These are phyloP conservation scores for Sanguinoderma infundibulare DNA, from an alignment of 1,284 basidiomycete species.

Conservation along the genomic window DNA sequence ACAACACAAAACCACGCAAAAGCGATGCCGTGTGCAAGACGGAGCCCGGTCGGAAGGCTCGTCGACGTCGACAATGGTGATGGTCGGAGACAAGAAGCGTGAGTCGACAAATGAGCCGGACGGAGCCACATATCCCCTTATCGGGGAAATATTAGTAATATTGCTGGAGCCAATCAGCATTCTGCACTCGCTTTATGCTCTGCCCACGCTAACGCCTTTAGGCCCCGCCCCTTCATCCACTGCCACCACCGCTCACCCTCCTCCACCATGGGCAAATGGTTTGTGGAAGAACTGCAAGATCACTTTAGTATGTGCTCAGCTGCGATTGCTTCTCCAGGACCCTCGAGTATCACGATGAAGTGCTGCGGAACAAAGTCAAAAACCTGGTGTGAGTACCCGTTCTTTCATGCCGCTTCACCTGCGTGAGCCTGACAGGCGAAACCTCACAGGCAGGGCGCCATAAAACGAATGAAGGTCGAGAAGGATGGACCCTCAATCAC, in stretches of 20 bases:
- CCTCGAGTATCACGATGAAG: constrained; percentile 67
- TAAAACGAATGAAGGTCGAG: constrained; percentile 64
- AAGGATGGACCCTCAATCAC: constrained; percentile 60
- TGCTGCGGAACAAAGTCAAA: constrained; percentile 70
- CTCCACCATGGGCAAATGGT: constrained; percentile 38
- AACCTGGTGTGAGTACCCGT: constrained; percentile 62
- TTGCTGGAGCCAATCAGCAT: constrained; percentile 10
- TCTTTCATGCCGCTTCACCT: not conserved
- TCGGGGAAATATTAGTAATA: constrained; percentile 15
- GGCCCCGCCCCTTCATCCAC: constrained; percentile 16
- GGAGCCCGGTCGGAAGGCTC: not conserved
- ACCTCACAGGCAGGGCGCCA: constrained; percentile 59
- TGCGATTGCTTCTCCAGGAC: constrained; percentile 51
- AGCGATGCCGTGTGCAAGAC: constrained; percentile 7
- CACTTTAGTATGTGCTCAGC: constrained; percentile 5
- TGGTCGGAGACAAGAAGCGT: constrained; percentile 25
- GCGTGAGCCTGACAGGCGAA: not conserved
- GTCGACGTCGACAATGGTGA: constrained; percentile 20
- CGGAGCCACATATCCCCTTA: constrained; percentile 8
- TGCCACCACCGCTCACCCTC: constrained; percentile 13
- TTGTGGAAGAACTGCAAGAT: constrained; percentile 5
- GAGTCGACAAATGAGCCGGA: not conserved
- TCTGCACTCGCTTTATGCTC: constrained; percentile 5
- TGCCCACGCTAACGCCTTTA: constrained; percentile 14
- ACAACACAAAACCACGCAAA: constrained; percentile 16